These are phyloP conservation scores for Trametes meyenii DNA, from an alignment of 768 basidiomycete genomes.

Conservation along the genomic window DNA sequence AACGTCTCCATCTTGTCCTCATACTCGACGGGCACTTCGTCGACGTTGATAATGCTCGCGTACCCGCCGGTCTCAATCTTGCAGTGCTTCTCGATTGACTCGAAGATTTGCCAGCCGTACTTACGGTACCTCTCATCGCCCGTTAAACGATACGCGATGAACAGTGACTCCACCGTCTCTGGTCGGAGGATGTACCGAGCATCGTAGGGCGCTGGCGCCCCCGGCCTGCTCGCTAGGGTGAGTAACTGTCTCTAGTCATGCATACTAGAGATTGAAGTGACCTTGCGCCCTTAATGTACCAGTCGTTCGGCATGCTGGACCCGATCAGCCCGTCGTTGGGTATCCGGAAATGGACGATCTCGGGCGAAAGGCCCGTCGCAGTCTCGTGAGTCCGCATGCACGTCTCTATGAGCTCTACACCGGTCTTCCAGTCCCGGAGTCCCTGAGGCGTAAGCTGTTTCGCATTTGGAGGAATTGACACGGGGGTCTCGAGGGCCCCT, in stretches of 20 bases:
- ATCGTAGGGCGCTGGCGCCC: conserved; percentile 57
- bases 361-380: conserved; percentile 84
- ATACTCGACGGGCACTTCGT: conserved; percentile 63
- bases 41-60: conserved; percentile 83
- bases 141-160: conserved; percentile 89
- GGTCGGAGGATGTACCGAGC: conserved; percentile 96
- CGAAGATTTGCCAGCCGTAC: conserved; percentile 87
- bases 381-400: conserved; percentile 89
- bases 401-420: conserved; percentile 80
- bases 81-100: conserved; percentile 85
- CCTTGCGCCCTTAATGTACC: conserved; percentile 90
- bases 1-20: conserved; percentile 98
- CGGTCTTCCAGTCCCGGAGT: conserved; percentile 79
- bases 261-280: conserved; percentile 35
- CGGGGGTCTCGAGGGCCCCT: conserved; percentile 52
- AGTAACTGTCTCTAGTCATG: neutral
- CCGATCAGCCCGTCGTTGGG: conserved; percentile 56
- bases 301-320: conserved; percentile 58
- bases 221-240: conserved; percentile 22
- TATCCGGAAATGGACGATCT: conserved; percentile 85
- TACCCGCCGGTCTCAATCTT: conserved; percentile 80
- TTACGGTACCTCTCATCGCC: conserved; percentile 81
- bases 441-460: conserved; percentile 63
- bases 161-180: conserved; percentile 93
- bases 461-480: conserved; percentile 70